Conservation (phyloP, 208 protist genomes). For the Wallacemonas sp. region DNA sequence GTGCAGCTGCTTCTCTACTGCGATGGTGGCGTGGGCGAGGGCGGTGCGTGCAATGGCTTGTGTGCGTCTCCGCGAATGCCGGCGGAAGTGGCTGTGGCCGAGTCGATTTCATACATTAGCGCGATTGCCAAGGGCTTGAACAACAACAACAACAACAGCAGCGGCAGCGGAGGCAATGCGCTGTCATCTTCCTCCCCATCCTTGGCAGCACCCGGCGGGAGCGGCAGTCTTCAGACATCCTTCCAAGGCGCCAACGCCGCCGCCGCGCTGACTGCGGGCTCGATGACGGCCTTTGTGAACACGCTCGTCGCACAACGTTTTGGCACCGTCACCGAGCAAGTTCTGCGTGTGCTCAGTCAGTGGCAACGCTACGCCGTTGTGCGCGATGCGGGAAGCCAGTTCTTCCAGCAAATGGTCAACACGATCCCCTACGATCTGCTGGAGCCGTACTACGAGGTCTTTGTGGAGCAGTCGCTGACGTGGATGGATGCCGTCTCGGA, state of each 20-base stretch:
- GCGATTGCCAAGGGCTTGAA: constrained; percentile 49
- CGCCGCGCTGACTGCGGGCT: background rate
- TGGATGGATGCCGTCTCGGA: constrained; percentile 67
- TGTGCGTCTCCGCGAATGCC: background rate
- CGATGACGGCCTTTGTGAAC: background rate
- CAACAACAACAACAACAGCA: too few relatives aligned
- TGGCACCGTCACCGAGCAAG: constrained; percentile 36
- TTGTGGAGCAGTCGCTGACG: constrained; percentile 44
- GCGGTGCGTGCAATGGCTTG: constrained; percentile 1
- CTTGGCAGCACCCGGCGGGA: background rate
- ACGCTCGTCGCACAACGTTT: constrained; percentile 35
- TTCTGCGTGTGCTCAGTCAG: constrained; percentile 35
- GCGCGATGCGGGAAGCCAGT: constrained; percentile 54
- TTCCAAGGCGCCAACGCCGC: too few relatives aligned
- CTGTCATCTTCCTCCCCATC: background rate
- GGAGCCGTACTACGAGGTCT: constrained; percentile 38
- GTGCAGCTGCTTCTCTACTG: constrained; percentile 14
- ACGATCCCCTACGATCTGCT: constrained; percentile 56
- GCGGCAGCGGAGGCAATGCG: background rate
- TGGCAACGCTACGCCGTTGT: constrained; percentile 43
- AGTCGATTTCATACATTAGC: constrained; percentile 56
- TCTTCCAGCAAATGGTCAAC: constrained; percentile 71
- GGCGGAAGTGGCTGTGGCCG: constrained; percentile 37
- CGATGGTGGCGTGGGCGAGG: background rate
- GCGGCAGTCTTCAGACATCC: background rate